A percentile compares a stretch with the other conserved stretches of the same genome.
Conservation (phyloP, 805 yeast genomes). For the Scheffersomyces coipomensis region DNA sequence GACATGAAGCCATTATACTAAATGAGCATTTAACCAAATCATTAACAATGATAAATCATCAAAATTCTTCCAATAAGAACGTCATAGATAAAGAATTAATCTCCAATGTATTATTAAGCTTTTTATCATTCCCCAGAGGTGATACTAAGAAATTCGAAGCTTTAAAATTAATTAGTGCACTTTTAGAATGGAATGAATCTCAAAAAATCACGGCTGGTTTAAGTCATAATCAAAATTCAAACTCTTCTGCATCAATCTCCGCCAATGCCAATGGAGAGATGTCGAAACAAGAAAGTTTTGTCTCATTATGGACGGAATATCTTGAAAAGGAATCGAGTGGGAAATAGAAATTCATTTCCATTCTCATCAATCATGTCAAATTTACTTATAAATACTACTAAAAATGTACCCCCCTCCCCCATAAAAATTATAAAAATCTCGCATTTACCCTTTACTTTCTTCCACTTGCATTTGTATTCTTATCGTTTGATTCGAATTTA, state of each 20-base stretch:
- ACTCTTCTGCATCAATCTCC: too few relatives aligned
- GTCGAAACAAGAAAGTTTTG: constrained; percentile 51
- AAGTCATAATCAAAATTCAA: constrained; percentile 25
- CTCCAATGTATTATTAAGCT: constrained; percentile 81
- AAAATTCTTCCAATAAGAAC: constrained; percentile 45
- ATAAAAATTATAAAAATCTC: too few relatives aligned
- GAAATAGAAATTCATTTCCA: too few relatives aligned
- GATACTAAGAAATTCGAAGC: constrained; percentile 96
- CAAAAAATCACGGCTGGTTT: constrained; percentile 77
- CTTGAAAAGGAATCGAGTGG: constrained; percentile 63
- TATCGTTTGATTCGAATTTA: too few relatives aligned
- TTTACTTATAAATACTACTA: too few relatives aligned
- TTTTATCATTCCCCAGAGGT: constrained; percentile 83
- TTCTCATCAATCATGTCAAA: too few relatives aligned
- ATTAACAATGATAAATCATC: constrained; percentile 73
- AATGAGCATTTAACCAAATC: constrained; percentile 97
- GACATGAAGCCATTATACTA: constrained; percentile 90
- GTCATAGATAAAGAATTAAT: constrained; percentile 86
- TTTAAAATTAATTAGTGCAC: constrained; percentile 75
- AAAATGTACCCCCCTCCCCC: too few relatives aligned
- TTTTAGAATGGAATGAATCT: constrained; percentile 85
- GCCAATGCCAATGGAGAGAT: constrained; percentile 15
- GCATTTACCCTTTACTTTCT: too few relatives aligned
- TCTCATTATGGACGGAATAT: constrained; percentile 76
- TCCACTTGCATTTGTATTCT: too few relatives aligned